Conservation (phyloP, 768 basidiomycete genomes). For the Sporobolomyces pararoseus region DNA sequence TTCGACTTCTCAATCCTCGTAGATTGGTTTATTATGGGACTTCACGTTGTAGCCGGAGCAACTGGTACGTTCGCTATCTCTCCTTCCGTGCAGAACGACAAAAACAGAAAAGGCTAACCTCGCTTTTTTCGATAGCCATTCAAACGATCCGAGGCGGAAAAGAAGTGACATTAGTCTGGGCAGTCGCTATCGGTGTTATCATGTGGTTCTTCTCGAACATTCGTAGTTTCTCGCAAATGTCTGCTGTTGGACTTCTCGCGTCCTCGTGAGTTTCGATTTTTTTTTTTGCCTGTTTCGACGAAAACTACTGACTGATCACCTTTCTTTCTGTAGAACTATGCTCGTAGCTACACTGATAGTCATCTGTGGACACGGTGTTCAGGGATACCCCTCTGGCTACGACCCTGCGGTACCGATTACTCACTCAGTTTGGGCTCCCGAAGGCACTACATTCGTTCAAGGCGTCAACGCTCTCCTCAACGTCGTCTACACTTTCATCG, state of each 20-base stretch:
- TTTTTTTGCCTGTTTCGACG: neutral
- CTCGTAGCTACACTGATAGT: constrained; percentile 54
- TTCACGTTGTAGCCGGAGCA: constrained; percentile 53
- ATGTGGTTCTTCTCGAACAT: constrained; percentile 45
- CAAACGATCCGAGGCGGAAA: constrained; percentile 50
- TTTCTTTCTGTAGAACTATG: constrained; percentile 50
- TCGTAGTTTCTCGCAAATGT: constrained; percentile 54
- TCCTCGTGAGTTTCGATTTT: constrained; percentile 44
- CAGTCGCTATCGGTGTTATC: constrained; percentile 44
- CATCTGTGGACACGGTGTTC: constrained; percentile 47
- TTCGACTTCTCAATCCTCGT: constrained; percentile 35
- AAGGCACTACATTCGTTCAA: constrained; percentile 44
- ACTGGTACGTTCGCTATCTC: constrained; percentile 48
- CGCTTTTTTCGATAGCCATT: constrained; percentile 1
- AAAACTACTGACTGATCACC: neutral
- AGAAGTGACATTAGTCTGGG: constrained; percentile 53
- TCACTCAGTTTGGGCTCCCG: constrained; percentile 39
- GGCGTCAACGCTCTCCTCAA: constrained; percentile 45
- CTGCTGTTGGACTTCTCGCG: constrained; percentile 48
- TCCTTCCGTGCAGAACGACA: constrained; percentile 49
- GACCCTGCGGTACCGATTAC: constrained; percentile 49
- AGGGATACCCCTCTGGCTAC: constrained; percentile 51
- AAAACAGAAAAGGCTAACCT: too few species aligned
- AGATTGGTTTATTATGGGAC: constrained; percentile 59
- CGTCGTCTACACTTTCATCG: constrained; percentile 34